phyloP scores from a whole-genome alignment of 2,329 filamentous ascomycete genomes.

The Monosporascus sp. region DNA sequence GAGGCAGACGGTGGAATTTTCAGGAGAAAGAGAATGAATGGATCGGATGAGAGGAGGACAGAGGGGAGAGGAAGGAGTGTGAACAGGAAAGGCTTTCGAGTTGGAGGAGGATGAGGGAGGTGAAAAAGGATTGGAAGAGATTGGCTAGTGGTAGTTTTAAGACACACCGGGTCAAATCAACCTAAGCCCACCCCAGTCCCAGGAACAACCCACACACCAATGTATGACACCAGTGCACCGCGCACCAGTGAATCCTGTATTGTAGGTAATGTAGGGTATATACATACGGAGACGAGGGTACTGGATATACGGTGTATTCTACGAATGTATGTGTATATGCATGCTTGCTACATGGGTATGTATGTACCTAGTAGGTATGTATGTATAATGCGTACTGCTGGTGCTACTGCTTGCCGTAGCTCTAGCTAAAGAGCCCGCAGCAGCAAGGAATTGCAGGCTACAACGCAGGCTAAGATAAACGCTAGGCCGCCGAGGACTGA shows the following conservation, averaged over 20 bases:
- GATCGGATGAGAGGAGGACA: constrained; percentile 39
- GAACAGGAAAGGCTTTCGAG: constrained; percentile 37
- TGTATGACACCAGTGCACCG: background rate
- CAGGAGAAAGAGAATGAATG: constrained; percentile 48
- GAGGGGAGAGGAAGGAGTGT: constrained; percentile 27
- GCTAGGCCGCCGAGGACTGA: too few relatives aligned
- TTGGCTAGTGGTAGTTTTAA: constrained; percentile 39
- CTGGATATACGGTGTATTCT: background rate
- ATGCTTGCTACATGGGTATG: background rate
- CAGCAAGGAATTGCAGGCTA: too few relatives aligned
- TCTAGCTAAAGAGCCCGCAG: background rate
- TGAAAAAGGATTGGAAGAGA: constrained; percentile 53
- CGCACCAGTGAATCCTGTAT: background rate
- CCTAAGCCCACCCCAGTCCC: constrained; percentile 3
- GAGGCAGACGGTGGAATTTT: constrained; percentile 33
- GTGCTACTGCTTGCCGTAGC: background rate
- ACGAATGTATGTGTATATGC: background rate
- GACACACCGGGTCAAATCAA: constrained; percentile 21
- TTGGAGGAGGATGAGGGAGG: constrained; percentile 49
- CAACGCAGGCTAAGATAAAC: too few relatives aligned
- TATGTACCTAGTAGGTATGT: background rate
- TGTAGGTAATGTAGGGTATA: background rate
- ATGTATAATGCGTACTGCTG: background rate
- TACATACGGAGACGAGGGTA: background rate
- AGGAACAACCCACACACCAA: constrained; percentile 3